Percentiles rank a stretch among this genome's conserved stretches.
phyloP scores from a whole-genome alignment of 345 rosid genomes.

The Syzygium jambos region DNA sequence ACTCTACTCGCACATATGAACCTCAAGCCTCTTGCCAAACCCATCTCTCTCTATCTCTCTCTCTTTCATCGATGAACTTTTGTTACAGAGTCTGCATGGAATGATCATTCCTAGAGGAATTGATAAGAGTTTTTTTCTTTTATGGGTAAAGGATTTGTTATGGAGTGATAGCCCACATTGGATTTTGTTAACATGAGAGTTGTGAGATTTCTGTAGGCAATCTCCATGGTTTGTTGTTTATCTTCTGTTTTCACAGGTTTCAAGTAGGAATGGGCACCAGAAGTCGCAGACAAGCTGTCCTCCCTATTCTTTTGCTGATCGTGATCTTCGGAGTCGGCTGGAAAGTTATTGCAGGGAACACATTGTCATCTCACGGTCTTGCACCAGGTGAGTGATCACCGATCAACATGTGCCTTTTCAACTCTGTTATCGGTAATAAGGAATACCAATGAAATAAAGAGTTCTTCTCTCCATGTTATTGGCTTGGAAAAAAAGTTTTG shows the following conservation, averaged over 20 bases:
- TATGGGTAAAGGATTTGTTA: neutral
- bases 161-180: neutral
- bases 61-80: neutral
- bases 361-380: neutral
- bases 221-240: neutral
- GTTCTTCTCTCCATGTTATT: neutral
- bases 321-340: slow-evolving; percentile 6
- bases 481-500: neutral
- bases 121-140: neutral
- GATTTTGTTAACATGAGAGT: neutral
- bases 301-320: slow-evolving; percentile 7
- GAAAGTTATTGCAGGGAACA: slow-evolving; percentile 3
- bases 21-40: slow-evolving; percentile 4
- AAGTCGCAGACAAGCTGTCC: neutral
- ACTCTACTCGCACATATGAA: neutral
- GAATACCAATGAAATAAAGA: neutral
- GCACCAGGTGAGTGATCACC: slow-evolving; percentile 11
- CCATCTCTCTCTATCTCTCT: slow-evolving; percentile 1
- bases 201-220: neutral
- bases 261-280: slow-evolving; percentile 15
- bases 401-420: neutral
- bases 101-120: neutral
- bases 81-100: neutral
- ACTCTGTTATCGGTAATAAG: neutral
- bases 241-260: neutral